These are phyloP conservation scores for Phytophthora capsici DNA, from an alignment of 352 stramenopile genomes.

Conservation along the genomic window DNA sequence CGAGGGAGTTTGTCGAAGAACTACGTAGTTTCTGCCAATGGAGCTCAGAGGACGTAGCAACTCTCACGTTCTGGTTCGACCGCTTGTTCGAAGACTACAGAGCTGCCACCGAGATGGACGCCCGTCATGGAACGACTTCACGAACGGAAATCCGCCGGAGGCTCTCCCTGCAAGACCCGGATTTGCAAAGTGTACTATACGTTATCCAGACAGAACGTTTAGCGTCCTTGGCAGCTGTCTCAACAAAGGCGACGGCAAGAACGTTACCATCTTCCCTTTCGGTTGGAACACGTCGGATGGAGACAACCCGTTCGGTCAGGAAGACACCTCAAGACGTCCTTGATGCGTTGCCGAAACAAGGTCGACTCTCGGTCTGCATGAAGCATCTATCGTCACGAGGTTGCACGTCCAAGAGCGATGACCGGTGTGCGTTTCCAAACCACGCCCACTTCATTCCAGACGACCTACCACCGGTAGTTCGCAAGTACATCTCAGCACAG, in stretches of 20 bases:
- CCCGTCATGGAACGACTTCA: not conserved
- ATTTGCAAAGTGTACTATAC: slow-evolving; percentile 11
- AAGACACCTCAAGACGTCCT: slow-evolving; percentile 9
- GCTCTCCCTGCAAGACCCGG: not conserved
- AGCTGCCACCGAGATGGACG: not conserved
- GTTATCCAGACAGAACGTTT: slow-evolving; percentile 11
- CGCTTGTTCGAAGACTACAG: slow-evolving; percentile 10
- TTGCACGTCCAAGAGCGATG: slow-evolving; percentile 2
- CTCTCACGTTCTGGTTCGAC: slow-evolving; percentile 9
- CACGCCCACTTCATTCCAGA: slow-evolving; percentile 10
- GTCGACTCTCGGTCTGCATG: slow-evolving; percentile 3
- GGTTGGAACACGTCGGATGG: not conserved
- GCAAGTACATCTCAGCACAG: not conserved
- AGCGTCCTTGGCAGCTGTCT: not conserved
- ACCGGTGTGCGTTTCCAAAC: slow-evolving; percentile 8
- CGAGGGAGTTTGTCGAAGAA: slow-evolving; percentile 7
- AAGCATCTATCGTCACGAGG: slow-evolving; percentile 9
- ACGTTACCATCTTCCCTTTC: not conserved
- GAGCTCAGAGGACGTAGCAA: not conserved
- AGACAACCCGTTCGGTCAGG: not conserved
- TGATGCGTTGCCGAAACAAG: not conserved
- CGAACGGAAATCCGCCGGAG: not conserved
- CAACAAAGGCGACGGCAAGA: not conserved
- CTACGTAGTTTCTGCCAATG: slow-evolving; percentile 1
- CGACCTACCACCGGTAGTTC: not conserved